These are phyloP conservation scores for Athelia sp. DNA, from an alignment of 1,284 basidiomycete genomes.

Conservation along the genomic window DNA sequence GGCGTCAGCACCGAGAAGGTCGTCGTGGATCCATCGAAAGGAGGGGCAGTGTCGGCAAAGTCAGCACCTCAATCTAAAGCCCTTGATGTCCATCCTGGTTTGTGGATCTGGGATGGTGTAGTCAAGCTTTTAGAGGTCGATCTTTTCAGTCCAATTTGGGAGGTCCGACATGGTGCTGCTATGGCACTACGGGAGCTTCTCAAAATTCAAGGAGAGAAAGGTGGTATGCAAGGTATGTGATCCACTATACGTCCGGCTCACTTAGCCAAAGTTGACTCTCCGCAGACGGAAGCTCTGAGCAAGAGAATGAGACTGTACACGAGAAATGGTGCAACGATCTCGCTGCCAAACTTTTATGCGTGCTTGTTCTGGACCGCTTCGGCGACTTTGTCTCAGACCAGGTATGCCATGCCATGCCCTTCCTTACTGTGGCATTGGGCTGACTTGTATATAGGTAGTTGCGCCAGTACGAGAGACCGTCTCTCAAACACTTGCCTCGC, in stretches of 20 bases:
- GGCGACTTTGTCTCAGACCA: constrained; percentile 98
- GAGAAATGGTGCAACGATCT: constrained; percentile 88
- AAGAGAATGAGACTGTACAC: constrained; percentile 65
- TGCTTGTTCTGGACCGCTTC: constrained; percentile 95
- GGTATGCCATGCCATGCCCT: constrained; percentile 27
- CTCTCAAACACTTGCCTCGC: constrained; percentile 89
- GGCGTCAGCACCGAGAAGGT: constrained; percentile 52
- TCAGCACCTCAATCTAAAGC: constrained; percentile 68
- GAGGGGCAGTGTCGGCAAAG: constrained; percentile 76
- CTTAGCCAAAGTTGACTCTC: constrained; percentile 4
- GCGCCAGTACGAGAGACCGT: constrained; percentile 97
- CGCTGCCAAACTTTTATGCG: constrained; percentile 82
- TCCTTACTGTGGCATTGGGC: background rate
- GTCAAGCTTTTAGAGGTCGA: constrained; percentile 81
- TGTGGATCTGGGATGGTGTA: constrained; percentile 89
- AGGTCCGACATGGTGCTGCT: constrained; percentile 91
- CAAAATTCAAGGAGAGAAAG: constrained; percentile 78
- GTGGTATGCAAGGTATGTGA: constrained; percentile 70
- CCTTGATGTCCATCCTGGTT: constrained; percentile 65
- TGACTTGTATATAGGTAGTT: constrained; percentile 56
- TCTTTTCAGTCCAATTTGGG: constrained; percentile 88
- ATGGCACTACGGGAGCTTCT: constrained; percentile 89
- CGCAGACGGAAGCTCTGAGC: constrained; percentile 41
- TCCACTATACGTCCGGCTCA: constrained; percentile 5
- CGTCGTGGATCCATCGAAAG: constrained; percentile 72